Conservation (phyloP, 108 stramenopile species). For the Discostella pseudostelligera region DNA sequence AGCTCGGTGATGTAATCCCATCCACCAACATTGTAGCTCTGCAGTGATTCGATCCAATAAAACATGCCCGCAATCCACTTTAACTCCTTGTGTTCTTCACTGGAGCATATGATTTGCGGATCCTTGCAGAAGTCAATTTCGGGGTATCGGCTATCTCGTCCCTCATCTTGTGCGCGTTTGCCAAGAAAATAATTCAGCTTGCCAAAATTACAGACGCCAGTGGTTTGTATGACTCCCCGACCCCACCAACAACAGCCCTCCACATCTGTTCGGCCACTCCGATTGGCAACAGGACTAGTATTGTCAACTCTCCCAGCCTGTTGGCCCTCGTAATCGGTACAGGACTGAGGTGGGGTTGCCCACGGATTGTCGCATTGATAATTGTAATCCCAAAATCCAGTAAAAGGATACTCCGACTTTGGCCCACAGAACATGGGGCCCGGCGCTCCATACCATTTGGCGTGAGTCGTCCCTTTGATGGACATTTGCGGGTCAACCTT, state of each 20-base stretch:
- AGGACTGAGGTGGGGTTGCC: constrained; percentile 31
- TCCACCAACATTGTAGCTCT: constrained; percentile 30
- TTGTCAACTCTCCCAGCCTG: constrained; percentile 38
- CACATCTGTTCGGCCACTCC: constrained; percentile 38
- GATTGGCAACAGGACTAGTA: constrained; percentile 18
- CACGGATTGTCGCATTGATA: constrained; percentile 27
- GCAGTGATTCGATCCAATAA: constrained; percentile 33
- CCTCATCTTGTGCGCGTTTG: constrained; percentile 22
- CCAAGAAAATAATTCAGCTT: constrained; percentile 42
- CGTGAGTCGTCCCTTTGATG: neutral
- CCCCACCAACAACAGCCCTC: constrained; percentile 57
- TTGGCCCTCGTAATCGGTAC: constrained; percentile 31
- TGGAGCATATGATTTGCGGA: constrained; percentile 31
- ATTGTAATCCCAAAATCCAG: constrained; percentile 20
- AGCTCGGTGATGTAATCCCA: constrained; percentile 33
- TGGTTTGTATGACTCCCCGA: constrained; percentile 44
- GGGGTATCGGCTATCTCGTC: constrained; percentile 23
- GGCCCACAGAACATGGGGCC: constrained; percentile 45
- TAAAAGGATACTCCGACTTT: constrained; percentile 23
- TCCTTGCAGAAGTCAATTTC: constrained; percentile 40
- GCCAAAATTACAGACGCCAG: constrained; percentile 35
- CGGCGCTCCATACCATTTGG: constrained; percentile 50
- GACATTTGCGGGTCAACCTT: constrained; percentile 6
- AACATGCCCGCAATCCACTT: constrained; percentile 49
- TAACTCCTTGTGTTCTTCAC: constrained; percentile 28